Base-by-base conservation (phyloP, 208 protist genomes). In the Trypanosoma mega region DNA sequence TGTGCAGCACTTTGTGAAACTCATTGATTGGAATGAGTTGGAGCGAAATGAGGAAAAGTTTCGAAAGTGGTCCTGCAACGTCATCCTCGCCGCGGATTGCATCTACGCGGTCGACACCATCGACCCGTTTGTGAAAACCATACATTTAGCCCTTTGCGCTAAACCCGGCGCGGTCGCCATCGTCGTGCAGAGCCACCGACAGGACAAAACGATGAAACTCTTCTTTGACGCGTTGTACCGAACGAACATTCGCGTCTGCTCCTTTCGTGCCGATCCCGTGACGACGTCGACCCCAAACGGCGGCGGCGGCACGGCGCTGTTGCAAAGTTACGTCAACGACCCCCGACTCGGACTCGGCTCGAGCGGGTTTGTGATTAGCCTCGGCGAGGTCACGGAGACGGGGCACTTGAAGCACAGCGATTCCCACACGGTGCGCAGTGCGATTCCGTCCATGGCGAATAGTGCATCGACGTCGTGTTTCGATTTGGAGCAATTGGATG, bases 121-220 rank as follows among this genome's bases (percentile, higher is more conserved):
- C 45, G 67, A 71, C 21, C 68, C 53, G 24, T 48, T 94, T 39
- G 84, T 88, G 2, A 45, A 43, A 24, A 87, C 79, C 21, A 80
- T 94, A 18, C 51, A 68, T 24, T 45, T 74, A 5, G 68, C 54
- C 8, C 26, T 75, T 14, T 6, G 1, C 12, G 33, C 37, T 16
- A 14, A 36, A 50, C 30, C 44, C 27, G 50, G 37, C 61, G 72
- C 45, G 63, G 67, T 48, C 66, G 77, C 61, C 18, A 68, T 94
- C 49, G 81, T 94, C 12, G 87, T 94, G 33, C 87, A 94, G 62
- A 90, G 81, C 41, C 87, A 94, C 41, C 78, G 87, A 26, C 87
- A 94, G 54, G 59, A 70, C 21, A 68, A 70, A 49, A 94, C 87
- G 7, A 91, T 94, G 78, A 77, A 87, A 65, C 41, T 47, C 8